Conservation (phyloP, 2,329 filamentous ascomycete species). For the Coleophoma cylindrospora region DNA sequence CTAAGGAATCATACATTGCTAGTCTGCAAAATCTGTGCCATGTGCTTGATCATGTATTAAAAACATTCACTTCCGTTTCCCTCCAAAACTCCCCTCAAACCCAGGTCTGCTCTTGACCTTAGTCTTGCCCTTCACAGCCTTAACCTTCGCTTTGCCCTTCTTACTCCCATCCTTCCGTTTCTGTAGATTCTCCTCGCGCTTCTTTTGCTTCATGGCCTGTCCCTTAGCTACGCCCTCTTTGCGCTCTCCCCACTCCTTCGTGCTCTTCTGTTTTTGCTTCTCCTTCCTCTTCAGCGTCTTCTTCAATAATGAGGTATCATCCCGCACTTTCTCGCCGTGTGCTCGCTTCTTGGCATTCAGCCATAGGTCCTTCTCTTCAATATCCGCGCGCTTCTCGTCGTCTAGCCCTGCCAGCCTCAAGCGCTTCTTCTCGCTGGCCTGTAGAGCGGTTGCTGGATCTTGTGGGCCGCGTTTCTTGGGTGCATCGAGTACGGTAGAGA, state of each 20-base stretch:
- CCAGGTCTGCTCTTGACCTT: slow-evolving; percentile 44
- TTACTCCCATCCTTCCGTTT: slow-evolving; percentile 70
- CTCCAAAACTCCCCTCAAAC: slow-evolving; percentile 47
- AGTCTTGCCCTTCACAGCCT: slow-evolving; percentile 40
- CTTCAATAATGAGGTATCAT: slow-evolving; percentile 83
- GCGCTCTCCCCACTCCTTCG: slow-evolving; percentile 78
- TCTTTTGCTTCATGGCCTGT: slow-evolving; percentile 75
- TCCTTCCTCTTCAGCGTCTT: slow-evolving; percentile 95
- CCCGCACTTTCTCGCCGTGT: slow-evolving; percentile 83
- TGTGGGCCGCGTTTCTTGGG: slow-evolving; percentile 77
- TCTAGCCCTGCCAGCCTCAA: slow-evolving; percentile 72
- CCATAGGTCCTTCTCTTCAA: slow-evolving; percentile 93
- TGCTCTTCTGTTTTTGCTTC: slow-evolving; percentile 82
- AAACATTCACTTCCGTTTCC: slow-evolving; percentile 14
- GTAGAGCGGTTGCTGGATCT: slow-evolving; percentile 81
- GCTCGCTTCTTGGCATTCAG: slow-evolving; percentile 83
- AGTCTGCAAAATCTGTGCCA: not conserved
- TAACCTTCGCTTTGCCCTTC: slow-evolving; percentile 50
- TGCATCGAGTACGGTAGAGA: slow-evolving; percentile 56
- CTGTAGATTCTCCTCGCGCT: slow-evolving; percentile 73
- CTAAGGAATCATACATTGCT: not conserved
- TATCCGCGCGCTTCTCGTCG: slow-evolving; percentile 74
- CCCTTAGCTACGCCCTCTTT: slow-evolving; percentile 68
- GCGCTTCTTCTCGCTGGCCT: slow-evolving; percentile 81
- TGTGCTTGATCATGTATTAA: too few species aligned